A percentile compares a stretch with the other conserved stretches of the same genome.
These are phyloP conservation scores for Cyanidiococcus yangmingshanensis DNA, from an alignment of 23 red algal genomes.

Conservation along the genomic window DNA sequence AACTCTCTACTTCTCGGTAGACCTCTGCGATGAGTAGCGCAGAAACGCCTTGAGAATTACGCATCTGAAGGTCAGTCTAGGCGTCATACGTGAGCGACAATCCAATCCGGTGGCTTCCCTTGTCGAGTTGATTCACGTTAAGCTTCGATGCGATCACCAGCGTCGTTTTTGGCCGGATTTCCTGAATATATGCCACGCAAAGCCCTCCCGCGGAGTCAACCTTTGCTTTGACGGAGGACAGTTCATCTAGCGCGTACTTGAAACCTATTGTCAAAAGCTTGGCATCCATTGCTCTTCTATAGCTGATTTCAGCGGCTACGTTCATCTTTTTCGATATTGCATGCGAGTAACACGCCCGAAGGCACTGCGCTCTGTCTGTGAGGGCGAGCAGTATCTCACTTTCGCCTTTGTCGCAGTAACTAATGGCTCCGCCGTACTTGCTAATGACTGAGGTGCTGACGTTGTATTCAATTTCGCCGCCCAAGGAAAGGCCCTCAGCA, in stretches of 20 bases:
- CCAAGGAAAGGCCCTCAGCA: constrained; percentile 36
- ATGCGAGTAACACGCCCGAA: constrained; percentile 63
- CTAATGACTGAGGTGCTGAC: constrained; percentile 28
- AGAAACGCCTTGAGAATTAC: too few relatives aligned
- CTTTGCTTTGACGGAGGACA: constrained; percentile 64
- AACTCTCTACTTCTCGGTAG: too few relatives aligned
- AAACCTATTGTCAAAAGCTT: constrained; percentile 36
- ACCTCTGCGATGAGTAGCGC: too few relatives aligned
- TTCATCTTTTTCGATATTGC: constrained; percentile 49
- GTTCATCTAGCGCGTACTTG: constrained; percentile 46
- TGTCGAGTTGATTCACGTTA: constrained; percentile 36
- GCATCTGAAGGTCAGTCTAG: neutral
- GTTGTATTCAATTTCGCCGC: constrained; percentile 29
- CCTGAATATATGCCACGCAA: constrained; percentile 57
- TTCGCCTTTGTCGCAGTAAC: constrained; percentile 51
- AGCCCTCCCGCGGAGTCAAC: constrained; percentile 46
- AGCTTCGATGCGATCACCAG: constrained; percentile 56
- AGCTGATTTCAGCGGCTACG: constrained; percentile 50
- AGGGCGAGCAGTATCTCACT: constrained; percentile 44
- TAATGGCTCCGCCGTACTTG: constrained; percentile 27
- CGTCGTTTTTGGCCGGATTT: constrained; percentile 66
- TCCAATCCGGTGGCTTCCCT: constrained; percentile 51
- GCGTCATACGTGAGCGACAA: constrained; percentile 35
- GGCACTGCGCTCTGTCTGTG: constrained; percentile 14
- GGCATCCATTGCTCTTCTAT: constrained; percentile 23